Evolutionary conservation across 495 filamentous ascomycete species (phyloP).

Genomic region (Monascus purpureus): DNA sequence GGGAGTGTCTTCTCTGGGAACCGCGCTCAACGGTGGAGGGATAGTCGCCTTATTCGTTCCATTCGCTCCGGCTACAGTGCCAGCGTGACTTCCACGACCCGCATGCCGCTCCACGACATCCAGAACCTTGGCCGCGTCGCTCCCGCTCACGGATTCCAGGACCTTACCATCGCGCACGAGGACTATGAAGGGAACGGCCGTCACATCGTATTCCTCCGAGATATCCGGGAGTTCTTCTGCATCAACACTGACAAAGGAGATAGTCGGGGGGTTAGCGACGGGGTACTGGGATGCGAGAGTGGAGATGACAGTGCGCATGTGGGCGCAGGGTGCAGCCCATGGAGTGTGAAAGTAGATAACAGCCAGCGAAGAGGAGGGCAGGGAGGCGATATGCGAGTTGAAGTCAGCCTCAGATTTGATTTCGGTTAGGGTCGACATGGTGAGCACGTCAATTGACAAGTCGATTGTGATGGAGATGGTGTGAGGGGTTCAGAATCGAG

Average conservation of each 20-base stretch:
- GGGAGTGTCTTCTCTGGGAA: constrained; percentile 26
- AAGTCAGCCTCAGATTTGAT: constrained; percentile 59
- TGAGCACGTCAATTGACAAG: constrained; percentile 1
- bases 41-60: constrained; percentile 21
- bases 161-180: constrained; percentile 55
- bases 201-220: constrained; percentile 79
- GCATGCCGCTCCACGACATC: constrained; percentile 72
- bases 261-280: constrained; percentile 43
- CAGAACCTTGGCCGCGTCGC: constrained; percentile 69
- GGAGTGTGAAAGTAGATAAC: constrained; percentile 89
- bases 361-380: constrained; percentile 53
- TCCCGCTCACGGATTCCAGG: constrained; percentile 73
- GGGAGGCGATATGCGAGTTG: constrained; percentile 43
- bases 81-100: constrained; percentile 18
- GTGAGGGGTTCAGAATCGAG: too few relatives aligned
- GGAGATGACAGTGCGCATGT: constrained; percentile 78
- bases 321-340: constrained; percentile 92
- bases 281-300: constrained; percentile 76
- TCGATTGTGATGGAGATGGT: constrained; percentile 1
- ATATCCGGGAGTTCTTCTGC: constrained; percentile 82
- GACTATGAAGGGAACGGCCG: constrained; percentile 84
- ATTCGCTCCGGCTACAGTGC: constrained; percentile 9
- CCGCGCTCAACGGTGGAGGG: constrained; percentile 37
- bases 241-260: constrained; percentile 76
- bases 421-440: constrained; percentile 61